A percentile compares a stretch with the other conserved stretches of the same genome.
phyloP scores from a whole-genome alignment of 2,329 filamentous ascomycete genomes.

The Botryosphaeria agaves region DNA sequence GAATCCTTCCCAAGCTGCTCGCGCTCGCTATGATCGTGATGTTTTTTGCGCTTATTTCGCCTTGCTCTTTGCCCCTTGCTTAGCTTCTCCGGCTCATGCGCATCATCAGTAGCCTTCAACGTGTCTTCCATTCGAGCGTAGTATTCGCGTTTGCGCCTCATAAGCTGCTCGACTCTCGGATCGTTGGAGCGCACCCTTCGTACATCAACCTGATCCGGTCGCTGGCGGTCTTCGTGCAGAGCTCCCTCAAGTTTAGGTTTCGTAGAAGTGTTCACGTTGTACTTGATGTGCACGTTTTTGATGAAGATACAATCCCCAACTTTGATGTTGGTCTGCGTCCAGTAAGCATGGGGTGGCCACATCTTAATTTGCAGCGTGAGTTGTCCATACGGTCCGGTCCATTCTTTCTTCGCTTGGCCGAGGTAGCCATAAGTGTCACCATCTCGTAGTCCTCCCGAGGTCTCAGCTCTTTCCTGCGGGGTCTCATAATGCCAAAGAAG shows the following conservation, averaged over 20 bases:
- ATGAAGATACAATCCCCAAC: conserved; percentile 47
- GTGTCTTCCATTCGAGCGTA: too few relatives aligned
- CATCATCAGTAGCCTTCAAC: conserved; percentile 5
- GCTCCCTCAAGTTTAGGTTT: conserved; percentile 57
- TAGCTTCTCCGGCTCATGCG: conserved; percentile 5
- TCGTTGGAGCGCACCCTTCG: conserved; percentile 28
- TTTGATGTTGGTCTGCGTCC: conserved; percentile 37
- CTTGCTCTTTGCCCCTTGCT: conserved; percentile 19
- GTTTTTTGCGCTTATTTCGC: conserved; percentile 14
- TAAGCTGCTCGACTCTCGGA: conserved; percentile 35
- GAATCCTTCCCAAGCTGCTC: conserved; percentile 13
- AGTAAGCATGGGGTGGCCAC: conserved; percentile 48
- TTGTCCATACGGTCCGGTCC: conserved; percentile 60
- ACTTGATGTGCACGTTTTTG: conserved; percentile 55
- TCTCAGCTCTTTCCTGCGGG: conserved; percentile 14
- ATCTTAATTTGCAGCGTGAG: conserved; percentile 54
- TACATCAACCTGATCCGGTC: conserved; percentile 40
- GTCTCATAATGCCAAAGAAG: conserved; percentile 39
- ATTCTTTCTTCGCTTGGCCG: conserved; percentile 26
- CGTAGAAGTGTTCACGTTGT: conserved; percentile 24
- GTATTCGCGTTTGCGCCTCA: conserved; percentile 49
- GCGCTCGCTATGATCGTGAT: conserved; percentile 15
- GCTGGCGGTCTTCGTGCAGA: conserved; percentile 42
- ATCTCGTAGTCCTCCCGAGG: conserved; percentile 6
- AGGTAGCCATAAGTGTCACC: conserved; percentile 13